These are phyloP conservation scores for Coleophoma cylindrospora DNA, from an alignment of 2,329 filamentous ascomycete species.

Conservation along the genomic window DNA sequence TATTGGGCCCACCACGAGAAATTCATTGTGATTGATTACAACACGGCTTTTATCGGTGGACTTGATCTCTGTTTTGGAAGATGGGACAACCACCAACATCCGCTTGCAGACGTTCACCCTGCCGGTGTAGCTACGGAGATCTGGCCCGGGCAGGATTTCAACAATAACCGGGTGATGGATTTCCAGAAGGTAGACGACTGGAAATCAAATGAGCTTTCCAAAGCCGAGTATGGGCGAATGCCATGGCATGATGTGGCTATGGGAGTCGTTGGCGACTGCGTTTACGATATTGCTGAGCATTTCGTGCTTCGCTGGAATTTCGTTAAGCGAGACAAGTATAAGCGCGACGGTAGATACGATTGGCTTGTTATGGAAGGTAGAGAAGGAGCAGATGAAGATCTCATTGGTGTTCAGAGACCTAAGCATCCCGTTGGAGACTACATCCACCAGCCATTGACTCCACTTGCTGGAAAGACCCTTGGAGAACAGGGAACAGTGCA, in stretches of 20 bases:
- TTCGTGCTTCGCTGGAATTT: conserved; percentile 97
- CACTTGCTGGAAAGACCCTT: conserved; percentile 60
- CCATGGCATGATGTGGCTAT: conserved; percentile 97
- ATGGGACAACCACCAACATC: conserved; percentile 86
- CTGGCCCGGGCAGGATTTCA: conserved; percentile 96
- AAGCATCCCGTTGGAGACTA: conserved; percentile 88
- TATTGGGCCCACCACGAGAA: conserved; percentile 99
- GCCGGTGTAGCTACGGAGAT: conserved; percentile 76
- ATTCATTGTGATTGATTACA: conserved; percentile 91
- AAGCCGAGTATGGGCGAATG: conserved; percentile 90
- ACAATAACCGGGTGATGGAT: conserved; percentile 95
- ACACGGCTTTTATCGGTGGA: conserved; percentile 87
- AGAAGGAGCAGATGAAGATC: conserved; percentile 72
- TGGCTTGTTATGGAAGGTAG: conserved; percentile 80
- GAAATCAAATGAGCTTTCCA: conserved; percentile 89
- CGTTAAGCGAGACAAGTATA: conserved; percentile 95
- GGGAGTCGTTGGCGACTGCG: conserved; percentile 82
- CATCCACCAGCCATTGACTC: conserved; percentile 69
- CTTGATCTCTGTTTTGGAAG: conserved; percentile 93
- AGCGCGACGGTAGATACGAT: conserved; percentile 76
- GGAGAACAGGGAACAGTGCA: conserved; percentile 65
- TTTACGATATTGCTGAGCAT: conserved; percentile 93
- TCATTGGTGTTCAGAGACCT: conserved; percentile 83
- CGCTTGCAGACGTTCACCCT: conserved; percentile 82
- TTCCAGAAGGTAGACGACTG: conserved; percentile 88